phyloP scores from a whole-genome alignment of 2,329 filamentous ascomycete species.

The Alternaria arbusti region DNA sequence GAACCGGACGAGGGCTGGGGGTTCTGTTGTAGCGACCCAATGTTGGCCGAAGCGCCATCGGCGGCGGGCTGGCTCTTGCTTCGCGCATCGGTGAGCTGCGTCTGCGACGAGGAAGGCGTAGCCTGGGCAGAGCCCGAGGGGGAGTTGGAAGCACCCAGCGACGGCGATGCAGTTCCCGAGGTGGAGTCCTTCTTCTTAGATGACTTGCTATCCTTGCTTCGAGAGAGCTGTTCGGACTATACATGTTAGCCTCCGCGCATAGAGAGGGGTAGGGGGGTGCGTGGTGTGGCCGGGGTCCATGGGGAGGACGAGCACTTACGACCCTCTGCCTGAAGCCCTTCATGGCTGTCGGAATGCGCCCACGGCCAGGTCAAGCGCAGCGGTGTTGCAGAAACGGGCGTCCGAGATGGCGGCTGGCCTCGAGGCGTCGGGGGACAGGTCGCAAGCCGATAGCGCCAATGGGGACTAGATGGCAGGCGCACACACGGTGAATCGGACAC shows the following conservation, averaged over 20 bases:
- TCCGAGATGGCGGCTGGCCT: slow-evolving; percentile 29
- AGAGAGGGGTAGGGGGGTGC: slow-evolving; percentile 28
- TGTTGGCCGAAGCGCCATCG: slow-evolving; percentile 35
- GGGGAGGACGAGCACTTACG: slow-evolving; percentile 66
- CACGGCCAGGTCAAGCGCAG: slow-evolving; percentile 38
- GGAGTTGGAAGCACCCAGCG: slow-evolving; percentile 64
- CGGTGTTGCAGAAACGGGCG: slow-evolving; percentile 36
- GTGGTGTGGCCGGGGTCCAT: slow-evolving; percentile 28
- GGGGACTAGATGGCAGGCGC: slow-evolving; percentile 27
- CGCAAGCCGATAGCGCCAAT: slow-evolving; percentile 39
- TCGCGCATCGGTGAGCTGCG: slow-evolving; percentile 82
- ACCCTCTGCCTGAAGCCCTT: slow-evolving; percentile 98
- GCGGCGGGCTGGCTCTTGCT: slow-evolving; percentile 74
- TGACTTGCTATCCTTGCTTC: slow-evolving; percentile 86
- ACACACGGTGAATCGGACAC: slow-evolving; percentile 18
- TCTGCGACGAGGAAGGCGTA: slow-evolving; percentile 89
- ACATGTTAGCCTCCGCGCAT: slow-evolving; percentile 55
- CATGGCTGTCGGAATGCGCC: slow-evolving; percentile 68
- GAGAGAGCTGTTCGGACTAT: slow-evolving; percentile 83
- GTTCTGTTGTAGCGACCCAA: slow-evolving; percentile 39
- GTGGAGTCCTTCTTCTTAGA: slow-evolving; percentile 66
- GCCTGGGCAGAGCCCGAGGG: slow-evolving; percentile 66
- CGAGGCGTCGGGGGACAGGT: slow-evolving; percentile 28
- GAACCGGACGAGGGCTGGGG: slow-evolving; percentile 41
- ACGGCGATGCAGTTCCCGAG: slow-evolving; percentile 80